Evolutionary conservation across 2,329 filamentous ascomycete species (phyloP).

Genomic region (Xylaria sp.): DNA sequence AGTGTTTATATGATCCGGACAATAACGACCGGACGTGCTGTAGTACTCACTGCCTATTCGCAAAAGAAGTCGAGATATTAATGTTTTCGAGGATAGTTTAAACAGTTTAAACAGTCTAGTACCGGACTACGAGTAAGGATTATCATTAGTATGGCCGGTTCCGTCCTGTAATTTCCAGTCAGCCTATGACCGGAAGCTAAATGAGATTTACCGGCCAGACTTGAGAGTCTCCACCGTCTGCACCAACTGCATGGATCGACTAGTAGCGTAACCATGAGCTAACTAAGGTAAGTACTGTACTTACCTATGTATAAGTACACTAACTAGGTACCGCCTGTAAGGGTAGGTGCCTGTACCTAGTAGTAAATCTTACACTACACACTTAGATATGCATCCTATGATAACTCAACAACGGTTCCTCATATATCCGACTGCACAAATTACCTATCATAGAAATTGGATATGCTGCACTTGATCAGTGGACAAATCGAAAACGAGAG

Average conservation of each 20-base stretch:
- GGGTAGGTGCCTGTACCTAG: not conserved
- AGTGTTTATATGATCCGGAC: not conserved
- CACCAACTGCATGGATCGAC: conserved; percentile 9
- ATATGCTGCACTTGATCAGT: too few relatives aligned
- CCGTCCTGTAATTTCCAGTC: conserved; percentile 44
- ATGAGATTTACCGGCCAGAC: conserved; percentile 19
- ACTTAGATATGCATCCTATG: not conserved
- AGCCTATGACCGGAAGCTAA: conserved; percentile 22
- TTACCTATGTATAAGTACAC: not conserved
- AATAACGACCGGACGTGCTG: not conserved
- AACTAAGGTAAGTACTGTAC: not conserved
- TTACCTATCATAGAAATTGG: not conserved
- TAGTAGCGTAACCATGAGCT: not conserved
- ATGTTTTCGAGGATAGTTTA: not conserved
- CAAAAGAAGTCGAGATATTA: not conserved
- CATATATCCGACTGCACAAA: too few relatives aligned
- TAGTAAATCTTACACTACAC: too few relatives aligned
- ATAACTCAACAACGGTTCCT: not conserved
- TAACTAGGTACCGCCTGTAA: not conserved
- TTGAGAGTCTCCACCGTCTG: conserved; percentile 13
- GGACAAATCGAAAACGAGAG: not conserved
- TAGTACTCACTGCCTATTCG: not conserved
- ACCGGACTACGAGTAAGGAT: not conserved
- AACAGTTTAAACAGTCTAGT: not conserved
- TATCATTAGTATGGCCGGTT: conserved; percentile 34